Conservation (phyloP, 768 basidiomycete genomes). For the Lyophyllum semitale region DNA sequence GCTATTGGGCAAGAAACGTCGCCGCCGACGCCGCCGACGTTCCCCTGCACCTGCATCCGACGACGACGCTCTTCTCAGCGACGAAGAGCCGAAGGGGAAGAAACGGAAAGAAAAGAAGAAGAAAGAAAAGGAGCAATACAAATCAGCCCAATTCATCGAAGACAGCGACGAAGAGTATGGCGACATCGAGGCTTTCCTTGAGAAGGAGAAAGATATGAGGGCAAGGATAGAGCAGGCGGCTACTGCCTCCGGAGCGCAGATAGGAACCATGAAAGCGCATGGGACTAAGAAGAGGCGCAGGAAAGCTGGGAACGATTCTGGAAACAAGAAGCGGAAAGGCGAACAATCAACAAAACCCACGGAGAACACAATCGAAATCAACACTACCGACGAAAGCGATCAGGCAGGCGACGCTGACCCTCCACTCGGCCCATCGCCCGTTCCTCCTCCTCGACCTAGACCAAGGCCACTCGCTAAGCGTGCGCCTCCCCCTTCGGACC, state of each 20-base stretch:
- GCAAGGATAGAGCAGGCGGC: constrained; percentile 52
- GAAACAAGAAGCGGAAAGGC: constrained; percentile 35
- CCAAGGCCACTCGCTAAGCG: constrained; percentile 32
- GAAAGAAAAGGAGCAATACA: constrained; percentile 65
- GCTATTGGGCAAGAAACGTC: constrained; percentile 67
- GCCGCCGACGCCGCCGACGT: constrained; percentile 49
- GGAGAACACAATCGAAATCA: constrained; percentile 16
- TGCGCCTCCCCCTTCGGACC: background rate
- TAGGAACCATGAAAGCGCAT: constrained; percentile 54
- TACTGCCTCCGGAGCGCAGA: constrained; percentile 41
- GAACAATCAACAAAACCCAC: constrained; percentile 21
- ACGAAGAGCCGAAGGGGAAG: constrained; percentile 42
- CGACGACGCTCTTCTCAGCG: constrained; percentile 37
- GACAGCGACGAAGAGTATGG: constrained; percentile 87
- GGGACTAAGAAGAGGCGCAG: constrained; percentile 50
- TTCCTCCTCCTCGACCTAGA: constrained; percentile 43
- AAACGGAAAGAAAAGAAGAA: constrained; percentile 67
- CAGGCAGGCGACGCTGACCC: constrained; percentile 1
- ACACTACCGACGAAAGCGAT: constrained; percentile 24
- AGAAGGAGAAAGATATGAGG: constrained; percentile 65
- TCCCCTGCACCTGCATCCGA: constrained; percentile 49
- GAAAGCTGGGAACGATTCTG: constrained; percentile 34
- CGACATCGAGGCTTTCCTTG: constrained; percentile 82
- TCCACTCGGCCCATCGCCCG: constrained; percentile 18
- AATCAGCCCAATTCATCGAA: constrained; percentile 88